Percentiles rank a stretch among this genome's conserved stretches.
Conservation (phyloP, 768 basidiomycete species). For the Floccularia luteovirens region DNA sequence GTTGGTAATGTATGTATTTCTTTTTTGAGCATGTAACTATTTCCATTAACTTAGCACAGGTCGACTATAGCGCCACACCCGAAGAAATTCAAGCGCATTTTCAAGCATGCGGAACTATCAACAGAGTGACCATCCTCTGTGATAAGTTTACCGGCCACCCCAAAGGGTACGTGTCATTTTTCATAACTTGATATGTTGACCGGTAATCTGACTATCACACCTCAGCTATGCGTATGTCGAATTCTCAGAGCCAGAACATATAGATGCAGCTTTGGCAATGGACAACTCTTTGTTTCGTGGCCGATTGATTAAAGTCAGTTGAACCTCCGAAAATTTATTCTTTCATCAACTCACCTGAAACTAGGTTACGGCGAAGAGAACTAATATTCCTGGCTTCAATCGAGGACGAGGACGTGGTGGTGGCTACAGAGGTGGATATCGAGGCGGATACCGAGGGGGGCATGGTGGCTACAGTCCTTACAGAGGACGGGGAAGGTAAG, state of each 20-base stretch:
- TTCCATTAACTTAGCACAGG: slow-evolving; percentile 38
- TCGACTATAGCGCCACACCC: slow-evolving; percentile 94
- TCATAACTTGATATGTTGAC: slow-evolving; percentile 4
- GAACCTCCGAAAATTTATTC: background rate
- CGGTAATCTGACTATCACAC: slow-evolving; percentile 2
- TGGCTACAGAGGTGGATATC: slow-evolving; percentile 43
- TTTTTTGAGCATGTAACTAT: slow-evolving; percentile 5
- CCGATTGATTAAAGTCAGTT: slow-evolving; percentile 76
- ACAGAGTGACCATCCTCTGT: slow-evolving; percentile 97
- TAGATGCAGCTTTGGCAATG: slow-evolving; percentile 86
- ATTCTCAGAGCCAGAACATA: slow-evolving; percentile 88
- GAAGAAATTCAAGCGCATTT: slow-evolving; percentile 98
- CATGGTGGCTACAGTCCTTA: slow-evolving; percentile 56
- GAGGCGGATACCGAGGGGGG: slow-evolving; percentile 43
- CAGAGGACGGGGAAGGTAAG: slow-evolving; percentile 69
- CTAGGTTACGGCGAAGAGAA: slow-evolving; percentile 92
- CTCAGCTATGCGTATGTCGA: slow-evolving; percentile 97
- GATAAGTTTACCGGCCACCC: slow-evolving; percentile 99
- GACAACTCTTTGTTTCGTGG: slow-evolving; percentile 96
- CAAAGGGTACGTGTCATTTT: slow-evolving; percentile 63
- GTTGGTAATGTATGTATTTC: slow-evolving; percentile 87
- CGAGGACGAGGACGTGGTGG: slow-evolving; percentile 76
- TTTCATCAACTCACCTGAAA: slow-evolving; percentile 1
- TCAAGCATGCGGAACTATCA: slow-evolving; percentile 95
- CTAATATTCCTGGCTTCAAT: slow-evolving; percentile 90